Percentiles rank a stretch among this genome's conserved stretches.
These are phyloP conservation scores for Leccinum pachyderme DNA, from an alignment of 1,284 basidiomycete genomes.

Conservation along the genomic window DNA sequence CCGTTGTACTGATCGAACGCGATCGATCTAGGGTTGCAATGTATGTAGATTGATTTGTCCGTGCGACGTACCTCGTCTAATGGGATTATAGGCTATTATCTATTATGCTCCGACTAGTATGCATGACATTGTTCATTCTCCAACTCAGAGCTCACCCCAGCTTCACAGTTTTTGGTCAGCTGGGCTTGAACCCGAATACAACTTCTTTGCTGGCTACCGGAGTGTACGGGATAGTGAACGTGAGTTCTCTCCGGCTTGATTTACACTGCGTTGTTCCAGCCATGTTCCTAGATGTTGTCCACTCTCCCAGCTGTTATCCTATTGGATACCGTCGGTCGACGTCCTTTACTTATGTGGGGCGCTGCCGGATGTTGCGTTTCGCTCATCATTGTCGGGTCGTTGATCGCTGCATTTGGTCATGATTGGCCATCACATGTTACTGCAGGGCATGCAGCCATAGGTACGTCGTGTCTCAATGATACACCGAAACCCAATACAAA, in stretches of 20 bases:
- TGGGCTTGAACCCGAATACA: conserved; percentile 33
- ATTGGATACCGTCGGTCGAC: conserved; percentile 32
- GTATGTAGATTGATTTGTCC: conserved; percentile 16
- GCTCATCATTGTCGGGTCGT: conserved; percentile 29
- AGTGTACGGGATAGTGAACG: conserved; percentile 34
- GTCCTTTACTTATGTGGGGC: conserved; percentile 34
- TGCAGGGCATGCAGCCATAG: conserved; percentile 33
- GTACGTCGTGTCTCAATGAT: conserved; percentile 2
- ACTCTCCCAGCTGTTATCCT: conserved; percentile 33
- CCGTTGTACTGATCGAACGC: neutral
- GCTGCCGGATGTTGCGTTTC: conserved; percentile 32
- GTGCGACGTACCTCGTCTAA: conserved; percentile 10
- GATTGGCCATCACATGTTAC: conserved; percentile 27
- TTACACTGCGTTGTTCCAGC: neutral
- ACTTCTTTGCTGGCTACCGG: conserved; percentile 35
- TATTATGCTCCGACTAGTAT: conserved; percentile 36
- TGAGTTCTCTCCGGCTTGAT: conserved; percentile 9
- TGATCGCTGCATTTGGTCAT: conserved; percentile 29
- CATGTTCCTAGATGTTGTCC: conserved; percentile 19
- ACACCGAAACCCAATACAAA: conserved; percentile 1
- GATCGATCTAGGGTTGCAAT: conserved; percentile 26
- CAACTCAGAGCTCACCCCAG: neutral
- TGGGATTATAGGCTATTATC: conserved; percentile 27
- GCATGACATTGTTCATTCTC: conserved; percentile 2
- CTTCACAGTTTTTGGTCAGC: conserved; percentile 31